Percentiles rank a stretch among this genome's conserved stretches.
Conservation (phyloP, 2,329 filamentous ascomycete species). For the Colletotrichum sp. region DNA sequence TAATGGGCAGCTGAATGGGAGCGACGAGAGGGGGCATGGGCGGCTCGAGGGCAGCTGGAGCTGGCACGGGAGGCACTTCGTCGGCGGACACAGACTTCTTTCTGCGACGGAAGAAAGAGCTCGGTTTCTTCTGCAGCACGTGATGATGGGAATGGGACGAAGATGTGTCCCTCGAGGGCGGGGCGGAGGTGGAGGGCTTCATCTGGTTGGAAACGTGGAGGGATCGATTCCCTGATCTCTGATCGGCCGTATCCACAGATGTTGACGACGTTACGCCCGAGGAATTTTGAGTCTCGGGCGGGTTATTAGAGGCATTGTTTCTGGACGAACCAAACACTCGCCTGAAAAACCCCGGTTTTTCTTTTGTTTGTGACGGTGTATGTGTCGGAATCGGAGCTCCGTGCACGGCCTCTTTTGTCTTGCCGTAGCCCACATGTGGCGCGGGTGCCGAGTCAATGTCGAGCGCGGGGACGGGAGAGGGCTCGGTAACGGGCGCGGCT, state of each 20-base stretch:
- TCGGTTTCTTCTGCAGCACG: constrained; percentile 84
- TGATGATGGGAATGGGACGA: constrained; percentile 51
- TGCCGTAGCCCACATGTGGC: constrained; percentile 64
- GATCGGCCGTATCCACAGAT: constrained; percentile 39
- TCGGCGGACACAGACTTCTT: constrained; percentile 79
- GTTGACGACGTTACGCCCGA: constrained; percentile 38
- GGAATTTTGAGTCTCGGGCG: constrained; percentile 13
- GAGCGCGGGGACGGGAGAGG: constrained; percentile 36
- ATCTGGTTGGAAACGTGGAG: constrained; percentile 51
- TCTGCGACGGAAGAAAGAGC: constrained; percentile 90
- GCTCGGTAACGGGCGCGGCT: constrained; percentile 40
- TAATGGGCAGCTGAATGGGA: constrained; percentile 35
- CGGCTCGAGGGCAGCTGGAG: constrained; percentile 40
- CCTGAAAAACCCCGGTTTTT: constrained; percentile 88
- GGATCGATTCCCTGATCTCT: constrained; percentile 40
- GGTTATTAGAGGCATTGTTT: constrained; percentile 40
- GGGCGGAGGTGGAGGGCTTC: constrained; percentile 48
- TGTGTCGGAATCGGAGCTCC: constrained; percentile 57
- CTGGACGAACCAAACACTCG: constrained; percentile 84
- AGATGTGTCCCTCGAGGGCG: constrained; percentile 54
- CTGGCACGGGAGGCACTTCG: constrained; percentile 65
- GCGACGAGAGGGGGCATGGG: constrained; percentile 41
- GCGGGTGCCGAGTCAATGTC: constrained; percentile 62
- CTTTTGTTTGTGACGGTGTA: constrained; percentile 58
- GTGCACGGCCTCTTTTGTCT: constrained; percentile 56